Conservation (phyloP, 148 eudicot genomes). For the Vaccinium vitisidaea region DNA sequence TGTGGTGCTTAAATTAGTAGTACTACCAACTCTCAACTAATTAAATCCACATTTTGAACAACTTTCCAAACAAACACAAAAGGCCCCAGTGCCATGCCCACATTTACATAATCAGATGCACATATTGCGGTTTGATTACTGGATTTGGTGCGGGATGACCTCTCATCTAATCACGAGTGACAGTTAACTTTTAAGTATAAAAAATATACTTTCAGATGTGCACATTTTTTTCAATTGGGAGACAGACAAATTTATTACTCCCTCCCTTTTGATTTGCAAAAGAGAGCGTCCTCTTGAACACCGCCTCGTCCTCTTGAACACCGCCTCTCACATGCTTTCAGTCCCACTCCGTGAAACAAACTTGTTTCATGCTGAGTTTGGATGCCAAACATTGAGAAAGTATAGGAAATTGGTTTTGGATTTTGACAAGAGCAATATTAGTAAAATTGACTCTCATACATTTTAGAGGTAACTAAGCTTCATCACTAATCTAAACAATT, state of each 20-base stretch:
- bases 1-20: not conserved
- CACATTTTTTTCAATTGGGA: not conserved
- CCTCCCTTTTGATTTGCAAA: not conserved
- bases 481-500: not conserved
- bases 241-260: not conserved
- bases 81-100: not conserved
- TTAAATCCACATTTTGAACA: not conserved
- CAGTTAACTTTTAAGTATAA: not conserved
- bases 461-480: too few relatives aligned
- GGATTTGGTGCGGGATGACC: not conserved
- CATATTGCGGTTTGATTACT: not conserved
- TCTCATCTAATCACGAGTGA: not conserved
- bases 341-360: too few relatives aligned
- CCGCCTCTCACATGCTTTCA: too few relatives aligned
- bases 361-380: too few relatives aligned
- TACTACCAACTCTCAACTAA: not conserved
- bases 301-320: too few relatives aligned
- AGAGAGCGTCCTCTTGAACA: too few relatives aligned
- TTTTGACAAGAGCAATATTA: too few relatives aligned
- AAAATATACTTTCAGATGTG: not conserved
- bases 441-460: too few relatives aligned
- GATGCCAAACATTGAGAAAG: too few relatives aligned
- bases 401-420: too few relatives aligned
- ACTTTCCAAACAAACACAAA: not conserved
- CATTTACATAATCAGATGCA: not conserved